Evolutionary conservation across 345 rosid species (phyloP), one percentile per base, ranked within the genome.

Genomic region (Raphanus raphanistrum): DNA sequence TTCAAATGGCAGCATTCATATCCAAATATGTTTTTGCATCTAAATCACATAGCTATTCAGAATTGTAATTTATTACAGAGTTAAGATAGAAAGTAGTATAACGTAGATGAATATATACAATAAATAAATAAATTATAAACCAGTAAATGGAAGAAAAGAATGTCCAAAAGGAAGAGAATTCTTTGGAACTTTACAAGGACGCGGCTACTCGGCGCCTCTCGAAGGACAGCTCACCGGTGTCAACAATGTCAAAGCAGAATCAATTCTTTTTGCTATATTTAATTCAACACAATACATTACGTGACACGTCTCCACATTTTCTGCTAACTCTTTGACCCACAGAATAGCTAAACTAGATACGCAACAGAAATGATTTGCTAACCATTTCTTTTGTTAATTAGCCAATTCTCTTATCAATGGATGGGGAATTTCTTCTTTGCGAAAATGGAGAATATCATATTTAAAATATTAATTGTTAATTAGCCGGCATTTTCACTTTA

Each of bases 191-290:
- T 78, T 60, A 7, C 68, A 36, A 50, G 82, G 71, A 75, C 82
- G 82, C 79, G 72, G 82, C 82, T 80, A 65, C 82, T 70, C 68
- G 82, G 45, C 71, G 79, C 66, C 32, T 69, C 41, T 69, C 41
- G 0, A 63, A 75, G 9, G 68, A 80, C 79, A 74, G 79, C 67
- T 64, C 68, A 70, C 5, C 8, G 57, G 58, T 80, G 68, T 52
- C 8, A 28, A 66, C n/a, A 50, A 33, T 50, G 82, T 79, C 78
- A 79, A 79, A 70, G 66, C 15, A 74, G 72, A 80, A 80, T 74
- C 72, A 31, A 60, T 59, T 59, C 43, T 54, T 67, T 78, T 3
- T n/a, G 17, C 58, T 59, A 29, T 16, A 27, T 28, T n/a, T 55
- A 26, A 67, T 36, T 68, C 58, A 50, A 27, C 32, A 9, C 69